Base-by-base conservation (phyloP, 371 early-diverging fungal species). In the Basidiobolus meristosporus region DNA sequence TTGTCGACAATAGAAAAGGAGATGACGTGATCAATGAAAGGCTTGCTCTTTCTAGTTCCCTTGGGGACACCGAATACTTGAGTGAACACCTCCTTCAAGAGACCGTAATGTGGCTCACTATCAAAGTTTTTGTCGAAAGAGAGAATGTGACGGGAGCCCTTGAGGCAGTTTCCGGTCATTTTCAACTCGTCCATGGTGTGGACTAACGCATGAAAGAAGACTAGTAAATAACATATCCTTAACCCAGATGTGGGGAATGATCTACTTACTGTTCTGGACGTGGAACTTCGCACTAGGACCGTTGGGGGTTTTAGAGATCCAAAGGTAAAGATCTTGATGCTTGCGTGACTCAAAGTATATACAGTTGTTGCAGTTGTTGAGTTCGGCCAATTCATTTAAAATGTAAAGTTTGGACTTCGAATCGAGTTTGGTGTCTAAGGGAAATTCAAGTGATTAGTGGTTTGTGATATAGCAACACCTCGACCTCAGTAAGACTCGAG, bases 111-210 rank as follows among this genome's bases (percentile, higher is more conserved):
- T 17, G 75, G 88, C 43, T 65, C 64, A 39, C 60, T 56, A 43
- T 95, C 96, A 60, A 97, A 95, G 45, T 57, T 72, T 50, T 75
- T 62, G 54, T 93, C 93, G 53, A 97, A 97, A 5, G 88, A 84
- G 17, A 97, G 63, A 31, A 97, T 70, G 14, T 88, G 91, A 38
- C 98, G 79, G 16, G 91, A 90, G 7, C 95, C 93, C 58, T 93
- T 92, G 33, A 97, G 62, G 58, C 89, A 90, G 65, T 97, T 97
- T 48, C 98, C 98, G 0, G 88, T 90, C 82, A 95, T 77, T 49
- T 85, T 81, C 31, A 97, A 69, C 57, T 97, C 98, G 50, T 92
- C 90, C 90, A 95, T 88, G 12, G 98, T 97, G 55, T 97, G 98
- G 39, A 97, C 79, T 80, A 46, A 11, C 18, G 18, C 9, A 30